A percentile compares a stretch with the other conserved stretches of the same genome.
phyloP scores from a whole-genome alignment of 106 monocot genomes.

The Hemerocallis citrina region DNA sequence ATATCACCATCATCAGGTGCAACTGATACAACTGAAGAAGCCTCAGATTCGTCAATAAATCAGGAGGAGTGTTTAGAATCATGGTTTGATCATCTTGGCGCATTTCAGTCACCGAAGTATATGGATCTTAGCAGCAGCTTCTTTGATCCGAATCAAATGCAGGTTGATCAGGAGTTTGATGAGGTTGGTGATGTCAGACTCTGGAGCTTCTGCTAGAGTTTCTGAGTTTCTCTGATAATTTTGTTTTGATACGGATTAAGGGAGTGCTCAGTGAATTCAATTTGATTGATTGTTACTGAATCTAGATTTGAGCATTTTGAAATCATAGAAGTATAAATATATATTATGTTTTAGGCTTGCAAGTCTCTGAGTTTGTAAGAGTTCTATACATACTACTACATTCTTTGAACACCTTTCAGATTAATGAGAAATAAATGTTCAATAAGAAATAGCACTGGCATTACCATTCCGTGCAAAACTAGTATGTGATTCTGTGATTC shows the following conservation, averaged over 20 bases:
- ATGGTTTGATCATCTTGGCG: conserved; percentile 1
- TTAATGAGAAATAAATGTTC: too few species aligned
- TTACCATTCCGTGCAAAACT: too few species aligned
- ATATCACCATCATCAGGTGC: background rate
- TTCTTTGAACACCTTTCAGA: conserved; percentile 1
- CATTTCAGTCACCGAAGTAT: conserved; percentile 20
- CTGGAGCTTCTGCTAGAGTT: conserved; percentile 22
- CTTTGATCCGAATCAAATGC: background rate
- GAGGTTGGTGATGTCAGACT: conserved; percentile 10
- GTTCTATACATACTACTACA: background rate
- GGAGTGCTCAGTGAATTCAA: background rate
- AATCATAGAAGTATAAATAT: background rate
- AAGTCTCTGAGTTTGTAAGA: background rate
- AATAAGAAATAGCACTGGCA: too few species aligned
- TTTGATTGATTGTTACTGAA: background rate
- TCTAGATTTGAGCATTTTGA: background rate
- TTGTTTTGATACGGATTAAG: background rate
- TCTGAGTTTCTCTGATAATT: too few species aligned
- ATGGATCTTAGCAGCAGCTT: conserved; percentile 3
- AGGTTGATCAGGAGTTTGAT: conserved; percentile 2
- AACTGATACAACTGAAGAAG: background rate
- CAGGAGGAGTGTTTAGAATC: background rate
- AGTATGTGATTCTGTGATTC: too few species aligned
- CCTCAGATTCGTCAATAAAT: background rate
- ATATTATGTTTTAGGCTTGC: background rate